Evolutionary conservation across 768 basidiomycete genomes (phyloP), one percentile per base, ranked within the genome.

Genomic region (Auricularia cornea): DNA sequence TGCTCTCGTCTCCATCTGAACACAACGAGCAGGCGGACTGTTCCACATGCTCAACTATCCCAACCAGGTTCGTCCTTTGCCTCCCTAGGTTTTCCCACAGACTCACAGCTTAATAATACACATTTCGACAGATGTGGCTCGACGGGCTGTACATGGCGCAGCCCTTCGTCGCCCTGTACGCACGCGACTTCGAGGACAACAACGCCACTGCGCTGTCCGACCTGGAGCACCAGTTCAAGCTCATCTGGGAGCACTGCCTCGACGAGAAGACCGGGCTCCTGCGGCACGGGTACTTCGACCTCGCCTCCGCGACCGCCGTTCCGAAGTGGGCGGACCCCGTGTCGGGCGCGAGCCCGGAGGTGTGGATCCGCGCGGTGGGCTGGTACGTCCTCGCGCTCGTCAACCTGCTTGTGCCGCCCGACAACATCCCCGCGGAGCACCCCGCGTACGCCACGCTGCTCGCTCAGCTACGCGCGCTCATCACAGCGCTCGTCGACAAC

Each of bases 261-360:
- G 79, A 80, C 63, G 75, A 74, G 57, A 63, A 73, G 1, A 74
- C 73, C 0, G 76, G 77, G 14, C 74, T 83, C 4, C 69, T 83
- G 60, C 79, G 80, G 65, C 81, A 81, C 63, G 81, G 81, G 3
- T 83, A 81, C 65, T 81, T 82, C 64, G 77, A 72, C 65, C n/a
- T 8, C 10, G 6, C 6, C 6, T 18, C 26, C 51, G 51, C n/a
- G n/a, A n/a, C n/a, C n/a, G n/a, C n/a, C n/a, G n/a, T 23, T 8
- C 51, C 77, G 3, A 66, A 72, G n/a, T 83, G 81, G 81, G 80
- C 81, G 3, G 76, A 76, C 14, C 64, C 77, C 0, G 78, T 79
- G 66, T 72, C 79, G 1, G 81, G 81, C 0, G 79, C 80, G 63
- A 79, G 77, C 3, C 79, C 80, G 6, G 78, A 81, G 62, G 77